Base-by-base conservation (phyloP, 2,329 filamentous ascomycete species). In the Colletotrichum lentis region DNA sequence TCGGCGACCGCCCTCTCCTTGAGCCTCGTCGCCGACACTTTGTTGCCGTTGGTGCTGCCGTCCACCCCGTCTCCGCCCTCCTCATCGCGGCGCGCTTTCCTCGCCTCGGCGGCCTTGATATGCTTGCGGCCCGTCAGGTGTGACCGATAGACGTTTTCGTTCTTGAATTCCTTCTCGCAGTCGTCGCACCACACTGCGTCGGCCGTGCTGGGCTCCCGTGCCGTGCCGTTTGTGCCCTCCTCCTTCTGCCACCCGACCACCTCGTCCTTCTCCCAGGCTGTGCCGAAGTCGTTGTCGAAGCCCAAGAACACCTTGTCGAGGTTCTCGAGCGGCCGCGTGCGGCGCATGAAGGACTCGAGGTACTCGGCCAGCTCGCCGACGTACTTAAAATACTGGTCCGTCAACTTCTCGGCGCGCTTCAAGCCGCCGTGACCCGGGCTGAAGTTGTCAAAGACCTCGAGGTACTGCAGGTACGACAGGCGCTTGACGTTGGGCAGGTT, bases 101-200 rank as follows among this genome's bases (percentile, higher is more conserved):
- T 85, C 61, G 86, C 85, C 76, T 93, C 89, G 0, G 91, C 92
- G 0, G 92, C 92, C 74, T 93, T 93, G 77, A 95, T 88, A 77
- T 99, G 96, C 77, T 98, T 99, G 80, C 97, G 95, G 49, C 95
- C 95, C 0, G 83, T 91, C 69, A 99, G 80, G 77, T 99, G 96
- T 44, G 88, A 90, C 74, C 94, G 94, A 83, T 97, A 97, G 55
- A 97, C 93, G 70, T 97, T 97, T 72, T 96, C 89, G 74, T 97
- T 98, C 75, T 92, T 94, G 81, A 98, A 99, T 68, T 95, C 93
- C 80, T 94, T 97, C 76, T 96, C 91, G 77, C 96, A 99, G 70
- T 94, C 94, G 6, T 90, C 85, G 75, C 96, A 99, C 91, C 92
- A 98, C 18, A 94, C 86, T 0, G 91, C 92, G 60, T 93, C 90